phyloP scores from a whole-genome alignment of 2,329 filamentous ascomycete species.

The Apiospora marii region DNA sequence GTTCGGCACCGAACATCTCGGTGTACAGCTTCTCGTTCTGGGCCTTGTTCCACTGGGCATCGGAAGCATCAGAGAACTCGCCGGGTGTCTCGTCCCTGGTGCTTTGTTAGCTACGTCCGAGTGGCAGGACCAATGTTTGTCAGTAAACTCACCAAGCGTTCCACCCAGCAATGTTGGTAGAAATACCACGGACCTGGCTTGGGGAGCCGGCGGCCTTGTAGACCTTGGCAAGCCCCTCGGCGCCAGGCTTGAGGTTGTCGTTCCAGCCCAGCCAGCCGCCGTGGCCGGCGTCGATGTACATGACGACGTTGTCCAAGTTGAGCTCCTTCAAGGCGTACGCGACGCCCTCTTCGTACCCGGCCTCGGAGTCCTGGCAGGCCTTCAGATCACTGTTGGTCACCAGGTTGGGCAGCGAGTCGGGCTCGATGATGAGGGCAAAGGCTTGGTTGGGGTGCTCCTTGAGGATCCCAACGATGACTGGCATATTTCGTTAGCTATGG shows the following conservation, averaged over 20 bases:
- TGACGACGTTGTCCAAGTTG: slow-evolving; percentile 64
- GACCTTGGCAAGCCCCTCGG: slow-evolving; percentile 56
- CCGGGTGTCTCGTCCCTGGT: slow-evolving; percentile 40
- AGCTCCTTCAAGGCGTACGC: slow-evolving; percentile 61
- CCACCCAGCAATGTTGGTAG: slow-evolving; percentile 66
- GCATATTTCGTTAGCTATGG: background rate
- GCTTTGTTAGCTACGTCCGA: slow-evolving; percentile 23
- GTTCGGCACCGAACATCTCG: slow-evolving; percentile 71
- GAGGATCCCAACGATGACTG: slow-evolving; percentile 52
- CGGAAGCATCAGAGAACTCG: slow-evolving; percentile 46
- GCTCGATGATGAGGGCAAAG: slow-evolving; percentile 59
- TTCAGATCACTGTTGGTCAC: slow-evolving; percentile 62
- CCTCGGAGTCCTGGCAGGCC: slow-evolving; percentile 57
- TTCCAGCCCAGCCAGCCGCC: slow-evolving; percentile 68
- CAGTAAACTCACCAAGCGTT: slow-evolving; percentile 52
- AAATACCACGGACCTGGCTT: slow-evolving; percentile 60
- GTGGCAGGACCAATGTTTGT: no score
- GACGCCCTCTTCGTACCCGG: slow-evolving; percentile 59
- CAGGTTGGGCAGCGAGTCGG: slow-evolving; percentile 66
- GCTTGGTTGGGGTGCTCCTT: slow-evolving; percentile 55
- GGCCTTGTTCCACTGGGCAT: slow-evolving; percentile 54
- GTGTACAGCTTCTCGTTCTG: slow-evolving; percentile 67
- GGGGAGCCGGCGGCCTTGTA: slow-evolving; percentile 62
- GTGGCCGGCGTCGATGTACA: slow-evolving; percentile 67
- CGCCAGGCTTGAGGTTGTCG: slow-evolving; percentile 60